Evolutionary conservation across 495 filamentous ascomycete genomes (phyloP).

Genomic region (Penicillium coffeae): DNA sequence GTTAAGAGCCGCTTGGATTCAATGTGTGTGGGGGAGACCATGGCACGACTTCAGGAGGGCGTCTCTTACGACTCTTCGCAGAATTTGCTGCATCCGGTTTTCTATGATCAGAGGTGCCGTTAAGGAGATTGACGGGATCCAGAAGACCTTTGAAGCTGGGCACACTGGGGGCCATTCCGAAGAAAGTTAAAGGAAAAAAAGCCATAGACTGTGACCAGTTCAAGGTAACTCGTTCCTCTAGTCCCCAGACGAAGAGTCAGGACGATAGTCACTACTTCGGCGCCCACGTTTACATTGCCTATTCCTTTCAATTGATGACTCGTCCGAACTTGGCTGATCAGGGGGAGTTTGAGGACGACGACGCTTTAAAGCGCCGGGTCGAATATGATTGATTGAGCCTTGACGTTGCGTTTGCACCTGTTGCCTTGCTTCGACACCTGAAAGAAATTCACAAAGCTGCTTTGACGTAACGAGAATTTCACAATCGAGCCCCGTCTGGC

Average conservation of each 20-base stretch:
- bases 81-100: too few species aligned
- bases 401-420: not conserved
- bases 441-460: constrained; percentile 16
- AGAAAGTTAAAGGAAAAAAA: too few species aligned
- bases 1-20: too few species aligned
- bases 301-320: not conserved
- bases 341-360: constrained; percentile 14
- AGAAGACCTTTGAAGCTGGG: too few species aligned
- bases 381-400: constrained; percentile 6
- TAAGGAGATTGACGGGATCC: too few species aligned
- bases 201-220: too few species aligned
- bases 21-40: too few species aligned
- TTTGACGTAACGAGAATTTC: constrained; percentile 13
- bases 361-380: constrained; percentile 9
- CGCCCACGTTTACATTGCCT: constrained; percentile 6
- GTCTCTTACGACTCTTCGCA: too few species aligned
- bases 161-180: too few species aligned
- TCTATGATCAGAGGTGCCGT: too few species aligned
- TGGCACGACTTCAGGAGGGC: too few species aligned
- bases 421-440: constrained; percentile 7
- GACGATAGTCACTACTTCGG: constrained; percentile 6
- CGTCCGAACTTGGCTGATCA: constrained; percentile 8
- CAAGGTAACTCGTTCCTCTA: not conserved
- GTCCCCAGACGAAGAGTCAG: not conserved
- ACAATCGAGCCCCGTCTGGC: constrained; percentile 5